A percentile compares a stretch with the other conserved stretches of the same genome.
Evolutionary conservation across 495 filamentous ascomycete species (phyloP).

Genomic region (Chaetomium cochliodes): DNA sequence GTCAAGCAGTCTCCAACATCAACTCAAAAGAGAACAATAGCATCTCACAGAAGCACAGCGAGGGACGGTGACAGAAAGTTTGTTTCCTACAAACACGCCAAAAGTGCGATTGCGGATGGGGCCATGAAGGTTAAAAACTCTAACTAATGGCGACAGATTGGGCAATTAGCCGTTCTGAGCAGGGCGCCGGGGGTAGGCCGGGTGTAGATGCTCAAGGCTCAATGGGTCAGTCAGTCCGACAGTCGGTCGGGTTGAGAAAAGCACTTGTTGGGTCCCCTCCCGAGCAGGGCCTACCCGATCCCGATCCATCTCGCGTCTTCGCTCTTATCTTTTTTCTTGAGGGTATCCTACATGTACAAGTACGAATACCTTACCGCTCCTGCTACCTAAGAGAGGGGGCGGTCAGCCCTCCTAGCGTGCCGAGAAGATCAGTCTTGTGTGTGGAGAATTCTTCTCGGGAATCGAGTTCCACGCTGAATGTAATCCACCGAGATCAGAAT

Average conservation of each 20-base stretch:
- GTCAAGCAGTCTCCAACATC: background rate
- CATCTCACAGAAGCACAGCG: conserved; percentile 2
- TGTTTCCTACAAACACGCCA: background rate
- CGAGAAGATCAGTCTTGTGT: too few relatives aligned
- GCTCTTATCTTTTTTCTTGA: background rate
- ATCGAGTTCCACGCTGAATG: too few relatives aligned
- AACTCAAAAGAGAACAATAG: background rate
- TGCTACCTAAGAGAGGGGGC: too few relatives aligned
- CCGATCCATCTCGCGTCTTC: conserved; percentile 1
- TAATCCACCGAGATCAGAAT: too few relatives aligned
- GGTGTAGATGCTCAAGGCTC: background rate
- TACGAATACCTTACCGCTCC: background rate
- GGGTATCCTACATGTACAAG: background rate
- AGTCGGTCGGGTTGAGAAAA: too few relatives aligned
- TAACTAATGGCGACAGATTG: background rate
- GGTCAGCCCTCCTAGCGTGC: too few relatives aligned
- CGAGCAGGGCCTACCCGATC: background rate
- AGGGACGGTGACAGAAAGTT: background rate
- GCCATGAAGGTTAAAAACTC: background rate
- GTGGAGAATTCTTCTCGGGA: too few relatives aligned
- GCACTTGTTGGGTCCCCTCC: background rate
- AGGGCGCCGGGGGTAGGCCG: conserved; percentile 10
- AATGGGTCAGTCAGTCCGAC: too few relatives aligned
- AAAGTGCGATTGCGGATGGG: background rate
- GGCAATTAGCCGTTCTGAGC: background rate